Conservation (phyloP, 306 rosid genomes). For the Cucumis melo region DNA sequence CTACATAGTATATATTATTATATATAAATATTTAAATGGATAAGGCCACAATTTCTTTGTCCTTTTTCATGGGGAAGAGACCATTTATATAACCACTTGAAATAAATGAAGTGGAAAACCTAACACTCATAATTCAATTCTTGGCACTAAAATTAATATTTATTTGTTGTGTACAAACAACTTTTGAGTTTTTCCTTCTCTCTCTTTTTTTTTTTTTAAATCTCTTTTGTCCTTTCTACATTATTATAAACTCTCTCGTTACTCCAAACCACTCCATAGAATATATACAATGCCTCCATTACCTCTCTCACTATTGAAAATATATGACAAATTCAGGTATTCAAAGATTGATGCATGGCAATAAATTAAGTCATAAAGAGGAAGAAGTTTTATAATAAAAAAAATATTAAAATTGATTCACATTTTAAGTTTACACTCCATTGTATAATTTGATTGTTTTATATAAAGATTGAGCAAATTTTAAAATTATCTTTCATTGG, state of each 20-base stretch:
- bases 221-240: slow-evolving; percentile 1
- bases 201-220: no score
- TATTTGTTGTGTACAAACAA: neutral
- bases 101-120: slow-evolving; percentile 7
- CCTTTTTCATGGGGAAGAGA: neutral
- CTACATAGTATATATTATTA: neutral
- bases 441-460: no score
- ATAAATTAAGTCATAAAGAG: neutral
- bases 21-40: neutral
- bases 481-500: no score
- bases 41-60: neutral
- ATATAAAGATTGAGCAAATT: no score
- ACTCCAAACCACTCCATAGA: neutral
- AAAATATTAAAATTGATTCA: no score
- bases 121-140: neutral
- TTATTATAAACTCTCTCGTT: neutral
- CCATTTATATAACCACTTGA: neutral
- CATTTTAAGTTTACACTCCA: no score
- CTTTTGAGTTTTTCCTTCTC: neutral
- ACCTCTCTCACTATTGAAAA: neutral
- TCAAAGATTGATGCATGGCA: neutral
- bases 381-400: neutral
- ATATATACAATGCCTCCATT: neutral
- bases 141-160: no score
- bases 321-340: neutral